Percentiles rank a stretch among this genome's conserved stretches.
Evolutionary conservation across 2,329 filamentous ascomycete genomes (phyloP).

Genomic region (Dactylellina haptotyla): DNA sequence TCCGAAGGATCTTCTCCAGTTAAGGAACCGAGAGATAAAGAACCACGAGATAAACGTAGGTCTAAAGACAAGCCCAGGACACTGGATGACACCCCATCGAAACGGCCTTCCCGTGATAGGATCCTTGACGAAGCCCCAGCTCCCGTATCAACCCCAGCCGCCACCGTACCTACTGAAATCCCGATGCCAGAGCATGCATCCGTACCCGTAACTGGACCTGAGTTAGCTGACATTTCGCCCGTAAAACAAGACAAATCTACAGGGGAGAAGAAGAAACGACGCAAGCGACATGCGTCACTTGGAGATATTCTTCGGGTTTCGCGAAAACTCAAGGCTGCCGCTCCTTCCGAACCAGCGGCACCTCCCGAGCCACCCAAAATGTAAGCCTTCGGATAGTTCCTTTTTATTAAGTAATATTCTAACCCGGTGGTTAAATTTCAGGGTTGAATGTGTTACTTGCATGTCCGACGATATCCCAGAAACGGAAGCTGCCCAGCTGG

Average conservation of each 20-base stretch:
- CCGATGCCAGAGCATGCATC: not conserved
- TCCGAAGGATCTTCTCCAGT: conserved; percentile 34
- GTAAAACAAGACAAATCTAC: conserved; percentile 8
- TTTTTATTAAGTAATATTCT: not conserved
- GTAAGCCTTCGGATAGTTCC: conserved; percentile 15
- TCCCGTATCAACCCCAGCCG: not conserved
- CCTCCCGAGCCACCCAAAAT: conserved; percentile 40
- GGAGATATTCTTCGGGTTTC: conserved; percentile 46
- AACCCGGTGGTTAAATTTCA: conserved; percentile 59
- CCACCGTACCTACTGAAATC: not conserved
- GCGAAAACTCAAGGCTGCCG: conserved; percentile 35
- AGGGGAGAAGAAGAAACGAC: conserved; percentile 24
- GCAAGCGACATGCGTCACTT: conserved; percentile 45
- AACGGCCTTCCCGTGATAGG: conserved; percentile 19
- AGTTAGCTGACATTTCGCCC: not conserved
- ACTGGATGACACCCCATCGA: conserved; percentile 19
- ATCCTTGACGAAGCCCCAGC: conserved; percentile 4
- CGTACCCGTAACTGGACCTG: not conserved
- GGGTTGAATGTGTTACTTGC: conserved; percentile 78
- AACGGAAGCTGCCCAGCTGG: conserved; percentile 72
- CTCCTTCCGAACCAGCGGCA: conserved; percentile 16
- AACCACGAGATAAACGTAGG: conserved; percentile 40
- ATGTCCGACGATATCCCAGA: conserved; percentile 73
- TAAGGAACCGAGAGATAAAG: conserved; percentile 45
- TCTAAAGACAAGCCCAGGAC: conserved; percentile 39